Evolutionary conservation across 2,329 filamentous ascomycete species (phyloP), one percentile per base, ranked within the genome.

Genomic region (Fusarium buxicola): DNA sequence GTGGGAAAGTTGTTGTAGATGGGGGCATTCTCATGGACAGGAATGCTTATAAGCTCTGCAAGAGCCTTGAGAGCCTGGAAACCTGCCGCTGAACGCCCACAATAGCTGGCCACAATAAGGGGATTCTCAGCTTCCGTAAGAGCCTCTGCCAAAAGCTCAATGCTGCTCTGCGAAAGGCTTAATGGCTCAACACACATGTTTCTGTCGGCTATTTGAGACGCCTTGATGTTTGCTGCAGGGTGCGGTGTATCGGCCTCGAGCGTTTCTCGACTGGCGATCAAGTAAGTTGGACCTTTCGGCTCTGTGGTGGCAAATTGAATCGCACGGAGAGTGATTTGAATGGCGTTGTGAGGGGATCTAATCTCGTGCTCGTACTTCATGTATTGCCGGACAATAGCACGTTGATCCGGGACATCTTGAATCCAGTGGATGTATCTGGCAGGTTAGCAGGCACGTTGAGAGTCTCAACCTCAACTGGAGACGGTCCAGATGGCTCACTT

Each of bases 261-360:
- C 0, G 62, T 54, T 32, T 74, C 72, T 0, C 72, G 67, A 3
- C 62, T 62, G 3, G 67, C 71, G 51, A 70, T 72, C 3, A 74
- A 49, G 25, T 74, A 73, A 1, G 58, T 28, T 1, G 72, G 72
- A 0, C 71, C 72, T 12, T 71, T 57, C 0, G 71, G 72, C 6
- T 67, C 65, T 4, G 69, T 70, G 5, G 40, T 71, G 10, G 72
- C 52, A 9, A 64, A 28, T 4, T 70, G 54, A 73, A 66, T 28
- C 1, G 63, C 63, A 7, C 63, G 45, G 7, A 41, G 44, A 8
- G 53, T 49, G 43, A 66, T 49, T 10, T 66, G 63, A 1, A 53
- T 52, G 0, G 55, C 55, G 7, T 66, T 66, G 0, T 49, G 48
- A 2, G 50, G 54, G 1, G 50, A 53, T 3, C 49, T 55, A 11